Conservation (phyloP, 768 basidiomycete species). For the Clitopilus hobsonii region DNA sequence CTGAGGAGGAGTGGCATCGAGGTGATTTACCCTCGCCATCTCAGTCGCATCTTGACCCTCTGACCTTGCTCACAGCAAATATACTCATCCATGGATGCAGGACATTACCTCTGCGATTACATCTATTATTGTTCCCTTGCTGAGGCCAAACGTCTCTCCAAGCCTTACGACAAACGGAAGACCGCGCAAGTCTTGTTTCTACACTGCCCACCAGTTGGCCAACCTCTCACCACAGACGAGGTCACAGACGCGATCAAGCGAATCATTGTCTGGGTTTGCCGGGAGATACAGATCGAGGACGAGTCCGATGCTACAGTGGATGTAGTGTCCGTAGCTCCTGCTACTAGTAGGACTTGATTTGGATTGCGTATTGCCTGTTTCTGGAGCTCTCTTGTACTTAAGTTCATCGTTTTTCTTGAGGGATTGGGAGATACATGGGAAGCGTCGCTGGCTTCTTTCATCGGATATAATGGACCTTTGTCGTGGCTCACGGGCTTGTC, state of each 20-base stretch:
- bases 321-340: slow-evolving; percentile 10
- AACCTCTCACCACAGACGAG: slow-evolving; percentile 60
- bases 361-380: not conserved
- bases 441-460: too few relatives aligned
- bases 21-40: slow-evolving; percentile 24
- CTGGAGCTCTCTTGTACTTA: not conserved
- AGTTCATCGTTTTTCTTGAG: not conserved
- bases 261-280: slow-evolving; percentile 57
- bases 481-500: too few relatives aligned
- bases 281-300: slow-evolving; percentile 31
- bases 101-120: slow-evolving; percentile 74
- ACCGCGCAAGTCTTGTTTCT: slow-evolving; percentile 58
- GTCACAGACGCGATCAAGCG: slow-evolving; percentile 62
- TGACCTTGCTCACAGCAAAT: slow-evolving; percentile 42
- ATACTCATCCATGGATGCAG: slow-evolving; percentile 70
- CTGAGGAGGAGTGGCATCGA: slow-evolving; percentile 46
- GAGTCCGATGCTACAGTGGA: slow-evolving; percentile 21
- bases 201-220: slow-evolving; percentile 66
- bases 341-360: too few relatives aligned
- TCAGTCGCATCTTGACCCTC: not conserved
- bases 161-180: slow-evolving; percentile 35
- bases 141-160: slow-evolving; percentile 51
- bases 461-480: too few relatives aligned
- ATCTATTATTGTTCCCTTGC: slow-evolving; percentile 74
- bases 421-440: too few relatives aligned